Conservation (phyloP, 1,139 yeast genomes). For the Sugiyamaella xylanicola region DNA sequence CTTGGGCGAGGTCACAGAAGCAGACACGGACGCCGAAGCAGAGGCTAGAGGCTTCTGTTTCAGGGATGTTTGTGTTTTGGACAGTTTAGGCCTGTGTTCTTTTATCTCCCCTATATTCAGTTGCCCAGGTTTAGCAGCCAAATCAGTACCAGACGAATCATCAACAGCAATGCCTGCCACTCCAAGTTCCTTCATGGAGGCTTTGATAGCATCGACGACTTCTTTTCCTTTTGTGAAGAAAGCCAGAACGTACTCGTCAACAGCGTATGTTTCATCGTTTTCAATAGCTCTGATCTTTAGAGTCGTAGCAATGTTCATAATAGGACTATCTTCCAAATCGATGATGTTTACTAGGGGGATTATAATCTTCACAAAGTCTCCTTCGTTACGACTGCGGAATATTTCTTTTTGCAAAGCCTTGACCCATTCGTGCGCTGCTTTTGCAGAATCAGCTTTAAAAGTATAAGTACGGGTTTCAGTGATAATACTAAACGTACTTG, state of each 20-base stretch:
- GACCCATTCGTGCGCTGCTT: constrained; percentile 80
- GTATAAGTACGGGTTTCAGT: constrained; percentile 63
- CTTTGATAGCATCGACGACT: constrained; percentile 25
- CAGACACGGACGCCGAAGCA: background rate
- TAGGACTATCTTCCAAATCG: constrained; percentile 57
- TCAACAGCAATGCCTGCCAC: constrained; percentile 25
- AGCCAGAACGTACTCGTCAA: constrained; percentile 69
- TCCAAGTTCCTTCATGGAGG: constrained; percentile 26
- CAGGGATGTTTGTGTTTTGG: constrained; percentile 14
- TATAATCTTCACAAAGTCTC: constrained; percentile 73
- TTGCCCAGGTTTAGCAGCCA: constrained; percentile 8
- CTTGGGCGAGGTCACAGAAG: background rate
- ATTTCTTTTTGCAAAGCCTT: constrained; percentile 72
- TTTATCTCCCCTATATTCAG: constrained; percentile 7
- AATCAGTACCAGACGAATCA: constrained; percentile 3
- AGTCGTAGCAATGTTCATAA: constrained; percentile 55
- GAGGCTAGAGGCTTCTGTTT: constrained; percentile 6
- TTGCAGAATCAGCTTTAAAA: constrained; percentile 72
- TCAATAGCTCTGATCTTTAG: constrained; percentile 54
- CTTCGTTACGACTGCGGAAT: constrained; percentile 69
- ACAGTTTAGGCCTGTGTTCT: constrained; percentile 6
- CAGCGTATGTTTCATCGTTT: constrained; percentile 52
- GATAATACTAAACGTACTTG: constrained; percentile 39
- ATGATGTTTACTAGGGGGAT: constrained; percentile 72
- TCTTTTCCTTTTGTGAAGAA: constrained; percentile 49